A percentile compares a stretch with the other conserved stretches of the same genome.
These are phyloP conservation scores for Conticribra guillardii DNA, from an alignment of 108 stramenopile species.

Conservation along the genomic window DNA sequence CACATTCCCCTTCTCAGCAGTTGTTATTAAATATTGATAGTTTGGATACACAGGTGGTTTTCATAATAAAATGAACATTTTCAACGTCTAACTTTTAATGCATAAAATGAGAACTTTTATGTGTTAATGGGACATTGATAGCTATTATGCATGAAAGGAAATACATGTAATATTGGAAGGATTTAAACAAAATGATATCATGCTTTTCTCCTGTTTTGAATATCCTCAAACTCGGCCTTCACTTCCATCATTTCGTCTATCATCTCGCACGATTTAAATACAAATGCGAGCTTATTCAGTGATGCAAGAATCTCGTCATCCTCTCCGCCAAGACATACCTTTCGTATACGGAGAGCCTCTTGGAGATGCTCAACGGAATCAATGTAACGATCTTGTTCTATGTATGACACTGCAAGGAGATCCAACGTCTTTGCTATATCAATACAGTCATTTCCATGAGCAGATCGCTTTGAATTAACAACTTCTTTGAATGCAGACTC, in stretches of 20 bases:
- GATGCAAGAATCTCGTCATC: constrained; percentile 51
- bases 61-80: too few relatives aligned
- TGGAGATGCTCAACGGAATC: constrained; percentile 48
- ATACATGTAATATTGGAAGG: too few relatives aligned
- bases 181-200: too few relatives aligned
- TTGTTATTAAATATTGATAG: too few relatives aligned
- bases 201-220: constrained; percentile 26
- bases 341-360: constrained; percentile 51
- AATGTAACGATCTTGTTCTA: constrained; percentile 47
- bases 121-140: too few relatives aligned
- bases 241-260: constrained; percentile 46
- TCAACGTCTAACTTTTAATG: too few relatives aligned
- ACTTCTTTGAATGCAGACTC: constrained; percentile 46
- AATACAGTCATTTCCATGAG: constrained; percentile 43
- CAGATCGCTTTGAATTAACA: constrained; percentile 26
- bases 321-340: constrained; percentile 36
- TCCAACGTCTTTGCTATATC: constrained; percentile 49
- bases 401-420: constrained; percentile 51
- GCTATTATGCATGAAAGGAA: too few relatives aligned
- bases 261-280: constrained; percentile 50
- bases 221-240: constrained; percentile 41
- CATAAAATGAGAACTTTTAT: too few relatives aligned
- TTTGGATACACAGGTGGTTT: too few relatives aligned
- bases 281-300: constrained; percentile 55
- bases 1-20: too few relatives aligned